Base-by-base conservation (phyloP, 2,329 filamentous ascomycete genomes). In the Cytospora schulzeri region DNA sequence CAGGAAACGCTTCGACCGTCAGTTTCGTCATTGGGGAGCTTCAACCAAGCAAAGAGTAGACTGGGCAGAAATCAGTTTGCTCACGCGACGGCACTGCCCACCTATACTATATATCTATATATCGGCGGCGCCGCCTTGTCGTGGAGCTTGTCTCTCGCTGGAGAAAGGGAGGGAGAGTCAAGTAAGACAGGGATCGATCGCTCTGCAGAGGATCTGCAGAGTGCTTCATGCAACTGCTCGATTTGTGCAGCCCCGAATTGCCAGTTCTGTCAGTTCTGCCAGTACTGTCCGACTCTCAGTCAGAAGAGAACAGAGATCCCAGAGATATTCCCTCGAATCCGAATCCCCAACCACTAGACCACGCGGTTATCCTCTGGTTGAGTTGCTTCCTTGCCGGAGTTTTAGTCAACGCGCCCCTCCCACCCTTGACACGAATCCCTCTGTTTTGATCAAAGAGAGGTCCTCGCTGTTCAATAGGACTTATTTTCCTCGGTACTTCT, bases 331-430 rank as follows among this genome's bases (percentile, higher is more conserved):
- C 60, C 52, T 9, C 60, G 52, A 56, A 38, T 56, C 60, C 57
- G 33, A 54, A n/a, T n/a, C n/a, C n/a, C 52, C 12, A 45, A 15
- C 58, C 60, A 45, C 35, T 51, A 7, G 22, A 38, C 19, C 48
- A 17, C 28, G 29, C 24, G 11, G 19, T 50, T 24, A 33, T 31
- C n/a, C 26, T 35, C n/a, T 15, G 26, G 26, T 26, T 17, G 3
- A 24, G 35, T 52, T 54, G 24, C 26, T 38, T 38, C 35, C 26
- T 31, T n/a, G 52, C 53, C 50, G 17, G 38, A 24, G 52, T 62
- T 62, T 62, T 62, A 56, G 52, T 54, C 52, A 62, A n/a, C 51
- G 52, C 60, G 55, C 60, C 51, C 59, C 41, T 58, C 50, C n/a
- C 24, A 35, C 15, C 28, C 31, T 50, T 50, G 35, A 60, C 52